Base-by-base conservation (phyloP, 176 grass and related monocot species). In the Hyparrhenia diplandra region DNA sequence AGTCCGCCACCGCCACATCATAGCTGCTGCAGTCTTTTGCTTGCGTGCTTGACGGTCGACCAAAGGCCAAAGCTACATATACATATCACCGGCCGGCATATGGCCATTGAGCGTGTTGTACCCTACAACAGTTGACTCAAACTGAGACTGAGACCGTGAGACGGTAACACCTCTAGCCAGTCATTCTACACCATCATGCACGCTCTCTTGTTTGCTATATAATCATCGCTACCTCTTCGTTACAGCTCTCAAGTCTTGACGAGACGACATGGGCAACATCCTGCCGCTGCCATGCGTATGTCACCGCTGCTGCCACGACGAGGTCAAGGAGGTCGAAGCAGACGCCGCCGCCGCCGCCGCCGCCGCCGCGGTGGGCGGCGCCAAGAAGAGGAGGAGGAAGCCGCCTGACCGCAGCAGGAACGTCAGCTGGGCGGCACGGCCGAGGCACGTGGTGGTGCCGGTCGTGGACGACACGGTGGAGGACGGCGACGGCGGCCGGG, bases 261-360 rank as follows among this genome's bases (percentile, higher is more conserved):
- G 7, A 62, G 24, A 10, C 43, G 21, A 5, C 25, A 89, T 89
- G 87, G 87, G 87, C 66, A 82, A 89, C 67, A 77, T 10, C 37
- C 23, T 86, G 28, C 72, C 11, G 14, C 55, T 89, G 83, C 73
- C 87, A 39, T 64, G 77, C 78, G 8, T 35, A 16, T 71, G 71
- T 63, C 58, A 43, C 6, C 10, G 20, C 52, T n/a, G 51, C 51
- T 10, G 21, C 52, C 8, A 58, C 21, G n/a, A 42, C 10, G 63
- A 70, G 13, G 52, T 23, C 40, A 31, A 5, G 41, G 62, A 60
- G 10, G 2, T 18, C n/a, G 21, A 20, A 5, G n/a, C n/a, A n/a
- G n/a, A n/a, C n/a, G 5, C 13, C 4, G 5, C 9, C 4, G 3
- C 21, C 28, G n/a, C n/a, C n/a, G n/a, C n/a, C n/a, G 1, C 11